Evolutionary conservation across 163 green algal genomes (phyloP), one percentile per base, ranked within the genome.

Genomic region (Scenedesmus sp.): DNA sequence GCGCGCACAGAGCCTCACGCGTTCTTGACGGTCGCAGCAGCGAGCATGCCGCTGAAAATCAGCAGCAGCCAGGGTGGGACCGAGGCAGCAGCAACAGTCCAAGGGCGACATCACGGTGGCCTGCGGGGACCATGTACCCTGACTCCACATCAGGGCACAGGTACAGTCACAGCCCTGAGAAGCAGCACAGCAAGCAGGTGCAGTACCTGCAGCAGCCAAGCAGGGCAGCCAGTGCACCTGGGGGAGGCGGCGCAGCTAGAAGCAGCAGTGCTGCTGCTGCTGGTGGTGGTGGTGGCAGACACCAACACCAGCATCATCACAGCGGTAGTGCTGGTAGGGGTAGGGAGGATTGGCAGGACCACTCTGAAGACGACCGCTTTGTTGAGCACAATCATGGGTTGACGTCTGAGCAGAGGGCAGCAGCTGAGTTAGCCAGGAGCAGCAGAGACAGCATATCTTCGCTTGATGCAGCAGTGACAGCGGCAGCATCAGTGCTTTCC

Each of bases 381-480:
- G 44, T 18, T 65, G 42, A 85, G 42, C 18, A 42, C 68, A 24
- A 68, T 85, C 42, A 85, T 42, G 18, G 42, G 42, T n/a, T 40
- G 79, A 43, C 13, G 30, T 20, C 0, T 56, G 42, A 56, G 79
- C 79, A 61, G 30, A 37, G 40, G 5, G 46, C 42, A 61, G 42
- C 24, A 85, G 79, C 79, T 68, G 79, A 85, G 79, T 20, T 85
- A 10, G 79, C 33, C 3, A 59, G 79, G 24, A 85, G 42, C 33
- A 76, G 79, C 79, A 85, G 42, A 68, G 42, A 42, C 79, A 65
- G 79, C 79, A 56, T 85, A 43, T 65, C 30, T 30, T 40, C 42
- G 2, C 79, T 85, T 43, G 79, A 85, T 76, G 65, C 37, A n/a
- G 73, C 43, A 85, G 44, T 65, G 26, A 15, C 79, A 85, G 79